Base-by-base conservation (phyloP, 2,329 filamentous ascomycete genomes). In the Madurella fahalii region DNA sequence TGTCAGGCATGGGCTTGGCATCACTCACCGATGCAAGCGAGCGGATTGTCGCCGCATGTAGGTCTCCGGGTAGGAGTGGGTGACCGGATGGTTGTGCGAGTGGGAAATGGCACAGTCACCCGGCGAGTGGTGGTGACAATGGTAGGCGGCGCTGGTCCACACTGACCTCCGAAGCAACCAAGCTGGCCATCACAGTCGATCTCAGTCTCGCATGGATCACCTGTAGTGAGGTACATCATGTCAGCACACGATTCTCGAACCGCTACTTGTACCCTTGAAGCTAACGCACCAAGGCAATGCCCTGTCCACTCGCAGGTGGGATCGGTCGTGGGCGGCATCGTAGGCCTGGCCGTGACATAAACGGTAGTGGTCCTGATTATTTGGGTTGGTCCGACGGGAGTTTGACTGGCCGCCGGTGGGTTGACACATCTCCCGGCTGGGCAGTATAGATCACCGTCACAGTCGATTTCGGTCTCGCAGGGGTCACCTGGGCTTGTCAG, bases 401-500 rank as follows among this genome's bases (percentile, higher is more conserved):
- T 42, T 34, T 32, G 45, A 45, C 11, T 25, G 37, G 17, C 12
- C n/a, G 20, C 8, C 43, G 13, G n/a, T n/a, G 50, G 32, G n/a
- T 52, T 58, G 17, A 52, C 52, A 16, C 59, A 61, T n/a, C 15
- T 34, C n/a, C 52, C 53, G n/a, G 31, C 18, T 12, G 32, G 15
- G 51, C 58, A 61, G 13, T 39, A 44, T 7, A 61, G 53, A 32
- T 61, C 48, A 15, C 58, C 56, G 41, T 61, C 59, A 9, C 59
- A 60, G 51, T 61, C 59, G n/a, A 39, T 34, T 13, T 61, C 56
- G 34, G 56, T 53, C 30, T 60, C 47, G n/a, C 59, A 60, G 11
- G 50, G 18, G 34, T 60, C 58, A 7, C 59, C 59, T 61, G 16
- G 9, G 15, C 34, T 11, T 37, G 34, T 37, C 9, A 37, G 34